phyloP scores from a whole-genome alignment of 2,329 filamentous ascomycete genomes.

The Aureobasidium namibiae region DNA sequence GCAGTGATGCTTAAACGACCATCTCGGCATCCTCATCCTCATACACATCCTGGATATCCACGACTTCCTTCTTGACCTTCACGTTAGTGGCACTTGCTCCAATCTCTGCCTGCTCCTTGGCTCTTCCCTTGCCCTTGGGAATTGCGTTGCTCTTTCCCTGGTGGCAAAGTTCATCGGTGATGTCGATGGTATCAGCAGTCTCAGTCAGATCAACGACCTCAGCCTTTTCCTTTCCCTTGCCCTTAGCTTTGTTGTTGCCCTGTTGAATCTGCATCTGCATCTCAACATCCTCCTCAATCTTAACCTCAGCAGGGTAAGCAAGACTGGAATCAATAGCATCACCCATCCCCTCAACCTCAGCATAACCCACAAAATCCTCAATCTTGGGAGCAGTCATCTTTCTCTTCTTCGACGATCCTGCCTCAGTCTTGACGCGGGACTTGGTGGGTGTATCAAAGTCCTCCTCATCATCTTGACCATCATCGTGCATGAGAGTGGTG shows the following conservation, averaged over 20 bases:
- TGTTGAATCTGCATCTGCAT: too few relatives aligned
- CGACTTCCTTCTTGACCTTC: too few relatives aligned
- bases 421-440: too few relatives aligned
- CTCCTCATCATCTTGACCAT: constrained; percentile 9
- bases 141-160: too few relatives aligned
- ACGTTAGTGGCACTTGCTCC: too few relatives aligned
- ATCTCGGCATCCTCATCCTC: background rate
- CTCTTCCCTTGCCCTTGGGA: too few relatives aligned
- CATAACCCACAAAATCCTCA: background rate
- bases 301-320: background rate
- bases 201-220: too few relatives aligned
- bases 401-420: constrained; percentile 1
- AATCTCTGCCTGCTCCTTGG: background rate
- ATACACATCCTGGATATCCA: too few relatives aligned
- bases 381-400: background rate
- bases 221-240: too few relatives aligned
- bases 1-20: background rate
- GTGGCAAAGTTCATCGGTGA: too few relatives aligned
- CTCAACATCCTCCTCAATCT: background rate
- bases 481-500: background rate
- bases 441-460: background rate
- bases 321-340: background rate
- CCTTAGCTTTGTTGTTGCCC: too few relatives aligned
- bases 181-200: too few relatives aligned
- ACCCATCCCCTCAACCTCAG: background rate